A percentile compares a stretch with the other conserved stretches of the same genome.
These are phyloP conservation scores for Thraustochytrium sp. DNA, from an alignment of 352 stramenopile species.

Conservation along the genomic window DNA sequence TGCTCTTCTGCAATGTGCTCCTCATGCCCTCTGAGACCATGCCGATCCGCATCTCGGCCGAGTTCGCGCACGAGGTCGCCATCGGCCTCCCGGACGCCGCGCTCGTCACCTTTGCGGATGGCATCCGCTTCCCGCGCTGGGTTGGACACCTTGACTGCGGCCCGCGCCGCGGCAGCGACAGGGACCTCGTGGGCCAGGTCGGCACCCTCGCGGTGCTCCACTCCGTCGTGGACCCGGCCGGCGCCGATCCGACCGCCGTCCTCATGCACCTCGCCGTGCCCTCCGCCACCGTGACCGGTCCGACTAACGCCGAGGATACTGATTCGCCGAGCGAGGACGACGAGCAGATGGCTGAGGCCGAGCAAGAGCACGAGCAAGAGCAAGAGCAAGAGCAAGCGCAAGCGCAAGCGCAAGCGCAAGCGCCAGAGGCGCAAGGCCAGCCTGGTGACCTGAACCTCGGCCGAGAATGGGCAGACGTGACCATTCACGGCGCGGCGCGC, in stretches of 20 bases:
- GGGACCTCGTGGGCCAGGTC: neutral
- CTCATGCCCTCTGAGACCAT: conserved; percentile 2
- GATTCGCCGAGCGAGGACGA: too few relatives aligned
- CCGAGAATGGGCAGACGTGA: neutral
- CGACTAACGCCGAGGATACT: too few relatives aligned
- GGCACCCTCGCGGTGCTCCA: neutral
- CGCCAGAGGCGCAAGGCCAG: too few relatives aligned
- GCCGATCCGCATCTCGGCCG: neutral
- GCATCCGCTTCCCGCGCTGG: neutral
- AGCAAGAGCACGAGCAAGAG: too few relatives aligned
- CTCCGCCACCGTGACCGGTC: too few relatives aligned
- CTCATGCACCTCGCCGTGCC: too few relatives aligned
- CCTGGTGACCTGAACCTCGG: too few relatives aligned
- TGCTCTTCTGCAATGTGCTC: neutral
- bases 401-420: too few relatives aligned
- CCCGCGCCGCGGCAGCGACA: neutral
- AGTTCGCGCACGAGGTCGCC: neutral
- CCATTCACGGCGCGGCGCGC: neutral
- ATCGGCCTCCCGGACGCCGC: neutral
- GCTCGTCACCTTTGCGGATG: neutral
- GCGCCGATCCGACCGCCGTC: neutral
- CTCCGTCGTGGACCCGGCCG: neutral
- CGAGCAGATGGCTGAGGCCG: too few relatives aligned
- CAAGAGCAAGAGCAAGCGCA: too few relatives aligned
- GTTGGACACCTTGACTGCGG: conserved; percentile 1